These are phyloP conservation scores for Zygotorulaspora mrakii DNA, from an alignment of 1,139 yeast species.

Conservation along the genomic window DNA sequence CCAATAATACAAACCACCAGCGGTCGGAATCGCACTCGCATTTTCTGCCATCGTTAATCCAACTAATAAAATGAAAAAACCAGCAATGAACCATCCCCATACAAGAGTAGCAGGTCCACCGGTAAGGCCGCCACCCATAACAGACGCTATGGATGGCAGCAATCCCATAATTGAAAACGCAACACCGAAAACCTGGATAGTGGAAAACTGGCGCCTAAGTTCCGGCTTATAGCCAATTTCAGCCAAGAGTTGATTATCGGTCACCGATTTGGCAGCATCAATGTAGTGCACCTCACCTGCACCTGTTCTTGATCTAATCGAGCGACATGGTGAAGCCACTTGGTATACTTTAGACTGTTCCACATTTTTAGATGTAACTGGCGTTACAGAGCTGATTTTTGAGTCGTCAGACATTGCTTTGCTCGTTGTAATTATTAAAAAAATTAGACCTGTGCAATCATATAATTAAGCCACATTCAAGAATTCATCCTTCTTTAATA, in stretches of 20 bases:
- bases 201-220: slow-evolving; percentile 45
- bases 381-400: slow-evolving; percentile 1
- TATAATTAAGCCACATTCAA: too few species aligned
- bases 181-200: slow-evolving; percentile 48
- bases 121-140: slow-evolving; percentile 39
- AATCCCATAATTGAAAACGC: slow-evolving; percentile 54
- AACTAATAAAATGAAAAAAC: slow-evolving; percentile 53
- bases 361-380: slow-evolving; percentile 2
- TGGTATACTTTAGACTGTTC: slow-evolving; percentile 4
- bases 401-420: slow-evolving; percentile 8
- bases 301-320: slow-evolving; percentile 19
- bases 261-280: slow-evolving; percentile 22
- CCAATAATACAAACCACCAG: slow-evolving; percentile 68
- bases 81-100: slow-evolving; percentile 71
- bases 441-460: too few species aligned
- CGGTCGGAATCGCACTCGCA: slow-evolving; percentile 67
- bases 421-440: too few species aligned
- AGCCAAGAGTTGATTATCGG: slow-evolving; percentile 48
- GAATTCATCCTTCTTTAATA: too few species aligned
- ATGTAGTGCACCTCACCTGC: slow-evolving; percentile 29
- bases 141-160: slow-evolving; percentile 47
- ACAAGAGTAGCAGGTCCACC: slow-evolving; percentile 57
- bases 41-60: slow-evolving; percentile 62
- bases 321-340: slow-evolving; percentile 13
- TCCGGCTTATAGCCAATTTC: slow-evolving; percentile 55